phyloP scores from a whole-genome alignment of 306 rosid species.

The Prunus armeniaca region DNA sequence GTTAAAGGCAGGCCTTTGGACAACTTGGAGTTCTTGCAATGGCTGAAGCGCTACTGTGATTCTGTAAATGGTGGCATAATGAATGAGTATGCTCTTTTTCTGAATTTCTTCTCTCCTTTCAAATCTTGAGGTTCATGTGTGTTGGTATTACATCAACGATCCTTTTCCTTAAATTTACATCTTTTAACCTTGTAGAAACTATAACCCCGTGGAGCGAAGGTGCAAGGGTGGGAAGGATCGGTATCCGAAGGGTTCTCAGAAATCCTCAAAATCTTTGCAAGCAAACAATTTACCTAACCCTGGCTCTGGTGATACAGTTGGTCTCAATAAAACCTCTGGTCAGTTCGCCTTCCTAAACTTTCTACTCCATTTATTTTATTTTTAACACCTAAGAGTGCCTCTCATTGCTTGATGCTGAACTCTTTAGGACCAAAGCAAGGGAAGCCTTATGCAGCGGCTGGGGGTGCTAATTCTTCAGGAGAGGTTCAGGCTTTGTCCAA shows the following conservation, averaged over 20 bases:
- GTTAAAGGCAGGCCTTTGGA: constrained; percentile 96
- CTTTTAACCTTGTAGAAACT: constrained; percentile 53
- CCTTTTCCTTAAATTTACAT: not conserved
- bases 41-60: constrained; percentile 97
- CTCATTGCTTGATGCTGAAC: constrained; percentile 24
- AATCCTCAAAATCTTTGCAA: constrained; percentile 69
- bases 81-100: constrained; percentile 47
- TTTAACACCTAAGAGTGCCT: constrained; percentile 2
- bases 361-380: not conserved
- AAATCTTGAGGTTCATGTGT: not conserved
- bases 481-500: constrained; percentile 72
- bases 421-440: constrained; percentile 61
- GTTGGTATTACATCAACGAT: not conserved
- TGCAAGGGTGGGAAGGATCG: constrained; percentile 71
- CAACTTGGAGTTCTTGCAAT: constrained; percentile 93
- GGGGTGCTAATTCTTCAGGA: constrained; percentile 39
- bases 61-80: constrained; percentile 92
- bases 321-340: constrained; percentile 29
- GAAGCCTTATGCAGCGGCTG: constrained; percentile 45
- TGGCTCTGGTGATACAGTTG: constrained; percentile 37
- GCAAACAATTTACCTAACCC: constrained; percentile 40
- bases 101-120: not conserved
- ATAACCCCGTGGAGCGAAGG: constrained; percentile 85
- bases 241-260: constrained; percentile 46
- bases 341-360: constrained; percentile 1